Evolutionary conservation across 108 stramenopile species (phyloP).

Genomic region (Skeletonema menzelii): DNA sequence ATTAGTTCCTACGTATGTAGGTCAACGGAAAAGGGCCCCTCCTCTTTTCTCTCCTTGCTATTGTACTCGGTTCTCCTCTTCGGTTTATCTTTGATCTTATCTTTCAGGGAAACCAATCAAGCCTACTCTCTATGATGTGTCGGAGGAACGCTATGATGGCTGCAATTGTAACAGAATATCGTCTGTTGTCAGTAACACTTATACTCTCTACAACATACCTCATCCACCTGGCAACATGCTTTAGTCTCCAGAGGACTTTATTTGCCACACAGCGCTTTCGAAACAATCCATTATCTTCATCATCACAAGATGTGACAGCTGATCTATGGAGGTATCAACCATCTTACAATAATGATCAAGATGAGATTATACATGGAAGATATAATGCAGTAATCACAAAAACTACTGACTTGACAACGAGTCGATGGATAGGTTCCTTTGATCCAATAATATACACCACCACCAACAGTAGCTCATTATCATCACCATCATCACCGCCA

Average conservation of each 20-base stretch:
- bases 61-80: too few species aligned
- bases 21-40: too few species aligned
- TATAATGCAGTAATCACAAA: background rate
- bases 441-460: background rate
- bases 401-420: background rate
- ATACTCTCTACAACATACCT: background rate
- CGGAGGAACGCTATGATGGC: too few species aligned
- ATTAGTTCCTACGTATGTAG: background rate
- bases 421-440: background rate
- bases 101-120: too few species aligned
- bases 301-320: background rate
- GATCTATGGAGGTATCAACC: background rate
- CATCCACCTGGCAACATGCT: background rate
- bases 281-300: background rate
- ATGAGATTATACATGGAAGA: background rate
- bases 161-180: too few species aligned
- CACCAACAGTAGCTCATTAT: background rate
- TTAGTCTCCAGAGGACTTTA: background rate
- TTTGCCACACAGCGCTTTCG: background rate
- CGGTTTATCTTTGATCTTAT: too few species aligned
- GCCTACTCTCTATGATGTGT: too few species aligned
- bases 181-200: background rate
- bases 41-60: too few species aligned
- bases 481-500: constrained; percentile 1
- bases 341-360: background rate